Conservation (phyloP, 495 filamentous ascomycete genomes). For the Cercophora scortea region DNA sequence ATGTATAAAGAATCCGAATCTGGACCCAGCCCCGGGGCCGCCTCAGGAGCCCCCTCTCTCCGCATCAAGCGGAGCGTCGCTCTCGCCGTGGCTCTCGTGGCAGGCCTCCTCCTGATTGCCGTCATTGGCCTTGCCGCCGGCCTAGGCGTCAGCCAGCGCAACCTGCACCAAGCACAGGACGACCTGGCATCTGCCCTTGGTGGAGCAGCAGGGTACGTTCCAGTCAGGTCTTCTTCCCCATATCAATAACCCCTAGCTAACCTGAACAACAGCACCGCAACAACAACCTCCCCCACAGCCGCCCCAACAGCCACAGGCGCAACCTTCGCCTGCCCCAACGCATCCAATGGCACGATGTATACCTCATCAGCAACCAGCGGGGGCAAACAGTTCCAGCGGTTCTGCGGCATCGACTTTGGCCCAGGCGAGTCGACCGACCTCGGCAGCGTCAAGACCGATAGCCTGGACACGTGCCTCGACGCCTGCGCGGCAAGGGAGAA, state of each 20-base stretch:
- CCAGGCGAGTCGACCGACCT: conserved; percentile 24
- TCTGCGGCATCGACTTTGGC: conserved; percentile 30
- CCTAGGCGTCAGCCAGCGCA: conserved; percentile 20
- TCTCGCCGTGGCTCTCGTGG: conserved; percentile 1
- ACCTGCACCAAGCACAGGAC: conserved; percentile 8
- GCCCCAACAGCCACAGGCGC: background rate
- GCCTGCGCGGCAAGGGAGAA: conserved; percentile 17
- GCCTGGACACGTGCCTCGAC: conserved; percentile 25
- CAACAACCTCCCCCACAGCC: background rate
- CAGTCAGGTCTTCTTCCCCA: background rate
- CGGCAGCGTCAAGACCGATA: conserved; percentile 13
- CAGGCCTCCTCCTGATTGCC: conserved; percentile 6
- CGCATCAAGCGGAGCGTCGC: conserved; percentile 14
- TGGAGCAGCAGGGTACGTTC: background rate
- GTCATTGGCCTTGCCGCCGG: conserved; percentile 22
- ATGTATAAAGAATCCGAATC: too few relatives aligned
- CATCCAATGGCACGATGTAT: conserved; percentile 27
- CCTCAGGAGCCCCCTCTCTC: background rate
- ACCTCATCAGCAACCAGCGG: conserved; percentile 8
- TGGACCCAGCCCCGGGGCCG: too few relatives aligned
- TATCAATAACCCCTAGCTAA: background rate
- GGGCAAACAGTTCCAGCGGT: conserved; percentile 20
- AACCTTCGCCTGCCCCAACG: conserved; percentile 12
- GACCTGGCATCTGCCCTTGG: conserved; percentile 5
- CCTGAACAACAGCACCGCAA: background rate